Percentiles rank a stretch among this genome's conserved stretches.
Evolutionary conservation across 2,329 filamentous ascomycete species (phyloP).

Genomic region (Pestalotiopsis sp.): DNA sequence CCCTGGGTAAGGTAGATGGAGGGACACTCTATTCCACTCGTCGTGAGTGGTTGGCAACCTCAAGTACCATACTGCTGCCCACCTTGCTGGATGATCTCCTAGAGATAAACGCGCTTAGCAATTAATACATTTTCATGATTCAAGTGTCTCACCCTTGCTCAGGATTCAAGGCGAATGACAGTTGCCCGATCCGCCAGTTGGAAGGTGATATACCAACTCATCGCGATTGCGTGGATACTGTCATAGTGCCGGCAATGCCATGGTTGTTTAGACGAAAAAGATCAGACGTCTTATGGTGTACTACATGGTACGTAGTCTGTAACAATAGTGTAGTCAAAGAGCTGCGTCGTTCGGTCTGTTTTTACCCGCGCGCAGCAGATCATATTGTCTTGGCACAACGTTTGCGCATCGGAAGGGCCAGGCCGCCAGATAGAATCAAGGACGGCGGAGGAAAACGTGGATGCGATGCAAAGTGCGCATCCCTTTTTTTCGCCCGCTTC

Average conservation of each 20-base stretch:
- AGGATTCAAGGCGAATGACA: background rate
- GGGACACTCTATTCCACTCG: background rate
- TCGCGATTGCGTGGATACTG: background rate
- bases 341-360: background rate
- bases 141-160: background rate
- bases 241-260: background rate
- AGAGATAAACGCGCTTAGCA: conserved; percentile 4
- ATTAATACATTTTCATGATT: background rate
- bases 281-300: background rate
- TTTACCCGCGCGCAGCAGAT: background rate
- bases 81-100: background rate
- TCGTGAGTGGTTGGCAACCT: background rate
- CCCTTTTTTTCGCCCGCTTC: background rate
- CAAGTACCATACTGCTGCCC: conserved; percentile 3
- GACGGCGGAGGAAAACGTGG: conserved; percentile 1
- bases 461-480: background rate
- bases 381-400: background rate
- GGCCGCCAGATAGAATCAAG: conserved; percentile 1
- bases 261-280: background rate
- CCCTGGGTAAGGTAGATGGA: background rate
- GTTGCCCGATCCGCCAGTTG: background rate
- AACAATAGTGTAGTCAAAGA: background rate
- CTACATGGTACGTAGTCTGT: background rate
- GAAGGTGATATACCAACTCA: background rate
- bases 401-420: background rate